These are phyloP conservation scores for Neurospora sp. DNA, from an alignment of 2,329 filamentous ascomycete species.

Conservation along the genomic window DNA sequence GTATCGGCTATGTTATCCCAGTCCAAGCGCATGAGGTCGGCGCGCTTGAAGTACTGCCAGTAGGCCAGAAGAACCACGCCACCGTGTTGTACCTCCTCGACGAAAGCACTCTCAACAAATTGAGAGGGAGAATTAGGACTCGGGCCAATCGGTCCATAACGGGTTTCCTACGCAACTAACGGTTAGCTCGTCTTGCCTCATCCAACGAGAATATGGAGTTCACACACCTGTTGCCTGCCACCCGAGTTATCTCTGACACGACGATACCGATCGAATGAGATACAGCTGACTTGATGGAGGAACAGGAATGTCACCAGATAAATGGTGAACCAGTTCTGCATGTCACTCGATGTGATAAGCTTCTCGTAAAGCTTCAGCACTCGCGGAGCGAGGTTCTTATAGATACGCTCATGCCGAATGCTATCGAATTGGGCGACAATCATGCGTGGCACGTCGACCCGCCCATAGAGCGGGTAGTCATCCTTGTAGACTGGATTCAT, in stretches of 20 bases:
- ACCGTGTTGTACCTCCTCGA: constrained; percentile 34
- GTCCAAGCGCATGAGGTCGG: constrained; percentile 20
- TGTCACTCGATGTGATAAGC: constrained; percentile 25
- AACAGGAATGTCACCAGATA: constrained; percentile 33
- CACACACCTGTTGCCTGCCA: constrained; percentile 18
- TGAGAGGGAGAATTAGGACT: constrained; percentile 25
- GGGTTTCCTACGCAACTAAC: constrained; percentile 6
- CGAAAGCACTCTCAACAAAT: constrained; percentile 19
- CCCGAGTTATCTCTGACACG: constrained; percentile 29
- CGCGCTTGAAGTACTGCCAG: constrained; percentile 41
- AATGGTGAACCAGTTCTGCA: constrained; percentile 24
- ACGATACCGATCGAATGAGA: constrained; percentile 31
- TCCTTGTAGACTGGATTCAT: constrained; percentile 27
- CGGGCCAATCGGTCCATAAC: constrained; percentile 12
- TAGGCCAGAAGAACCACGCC: constrained; percentile 36
- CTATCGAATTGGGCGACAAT: constrained; percentile 36
- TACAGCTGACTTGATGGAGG: constrained; percentile 30
- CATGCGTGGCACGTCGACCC: constrained; percentile 33
- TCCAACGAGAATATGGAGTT: background rate
- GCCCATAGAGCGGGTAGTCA: constrained; percentile 27
- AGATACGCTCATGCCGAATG: constrained; percentile 27
- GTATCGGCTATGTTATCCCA: constrained; percentile 19
- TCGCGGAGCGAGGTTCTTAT: constrained; percentile 23
- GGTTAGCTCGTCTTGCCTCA: background rate
- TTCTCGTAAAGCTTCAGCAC: constrained; percentile 27